Evolutionary conservation across 345 rosid species (phyloP), one percentile per base, ranked within the genome.

Genomic region (Camelina laxa): DNA sequence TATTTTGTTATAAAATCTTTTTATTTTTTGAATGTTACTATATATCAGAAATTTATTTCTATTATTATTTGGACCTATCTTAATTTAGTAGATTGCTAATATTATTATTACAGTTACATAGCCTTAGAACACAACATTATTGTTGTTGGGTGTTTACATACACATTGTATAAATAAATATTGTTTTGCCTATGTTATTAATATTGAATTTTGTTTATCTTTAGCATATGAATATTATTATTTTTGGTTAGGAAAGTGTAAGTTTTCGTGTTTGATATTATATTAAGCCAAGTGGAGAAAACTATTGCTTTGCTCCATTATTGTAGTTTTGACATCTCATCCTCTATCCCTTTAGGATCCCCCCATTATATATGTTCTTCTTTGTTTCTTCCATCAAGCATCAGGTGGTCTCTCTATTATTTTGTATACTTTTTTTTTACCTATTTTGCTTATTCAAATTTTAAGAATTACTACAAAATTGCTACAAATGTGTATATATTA

Each of bases 321-420:
- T 72, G 73, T 66, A 51, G 71, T 55, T 3, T 77, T 77, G 77
- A 77, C 80, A 77, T 77, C 76, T 65, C 80, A 77, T 77, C 67
- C 67, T 70, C 71, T 49, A 65, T 70, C 72, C 8, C 72, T 60
- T 70, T 68, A 75, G 11, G 42, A 78, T 65, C 61, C 64, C 63
- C 61, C 64, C 63, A 78, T 66, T 78, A 42, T 31, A 42, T 31
- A 21, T 71, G 16, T 69, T 24, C 27, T 24, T 45, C 49, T 68
- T 67, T 75, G 7, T 76, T 76, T 64, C 70, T 64, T 56, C 13
- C 66, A 76, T 70, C 75, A 70, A 47, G 20, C 21, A 77, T 77
- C 76, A 77, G 72, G 67, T 64, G 67, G 49, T 71, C 49, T 77
- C 76, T 77, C 68, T 38, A 55, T 30, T 63, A 63, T 11, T 12